Percentiles rank a stretch among this genome's conserved stretches.
phyloP scores from a whole-genome alignment of 2,329 filamentous ascomycete species.

The Akanthomyces uredinophilus region DNA sequence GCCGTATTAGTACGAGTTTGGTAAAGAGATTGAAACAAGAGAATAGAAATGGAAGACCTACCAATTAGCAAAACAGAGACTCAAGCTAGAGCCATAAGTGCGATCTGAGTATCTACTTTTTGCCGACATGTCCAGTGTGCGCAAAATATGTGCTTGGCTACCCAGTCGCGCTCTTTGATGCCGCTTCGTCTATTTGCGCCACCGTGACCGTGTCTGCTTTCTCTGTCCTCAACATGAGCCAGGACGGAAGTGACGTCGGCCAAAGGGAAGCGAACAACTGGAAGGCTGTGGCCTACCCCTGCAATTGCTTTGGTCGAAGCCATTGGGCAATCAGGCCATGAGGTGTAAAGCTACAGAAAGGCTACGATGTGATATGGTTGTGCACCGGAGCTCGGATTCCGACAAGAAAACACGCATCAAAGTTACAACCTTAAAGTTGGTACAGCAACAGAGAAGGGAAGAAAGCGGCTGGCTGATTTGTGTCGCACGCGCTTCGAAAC shows the following conservation, averaged over 20 bases:
- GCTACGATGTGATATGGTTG: not conserved
- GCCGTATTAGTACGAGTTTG: conserved; percentile 9
- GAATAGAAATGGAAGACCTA: conserved; percentile 35
- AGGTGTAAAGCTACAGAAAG: not conserved
- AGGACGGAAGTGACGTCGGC: conserved; percentile 11
- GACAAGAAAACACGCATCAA: not conserved
- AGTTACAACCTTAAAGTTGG: not conserved
- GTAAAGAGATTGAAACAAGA: too few species aligned
- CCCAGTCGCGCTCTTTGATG: conserved; percentile 23
- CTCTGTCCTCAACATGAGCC: conserved; percentile 16
- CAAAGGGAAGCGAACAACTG: conserved; percentile 12
- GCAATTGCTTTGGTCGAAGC: not conserved
- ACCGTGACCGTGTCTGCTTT: conserved; percentile 14
- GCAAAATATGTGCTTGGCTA: conserved; percentile 55
- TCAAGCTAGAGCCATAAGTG: conserved; percentile 67
- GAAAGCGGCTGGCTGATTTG: not conserved
- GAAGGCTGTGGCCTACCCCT: not conserved
- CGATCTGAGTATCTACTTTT: conserved; percentile 67
- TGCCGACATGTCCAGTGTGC: conserved; percentile 44
- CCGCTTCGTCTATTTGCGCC: not conserved
- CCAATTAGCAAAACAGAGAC: conserved; percentile 66
- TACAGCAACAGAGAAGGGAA: not conserved
- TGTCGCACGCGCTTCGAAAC: not conserved
- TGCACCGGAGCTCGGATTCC: too few species aligned
- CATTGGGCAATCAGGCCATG: not conserved